Conservation (phyloP, 2,329 filamentous ascomycete genomes). For the Metarhizium album region DNA sequence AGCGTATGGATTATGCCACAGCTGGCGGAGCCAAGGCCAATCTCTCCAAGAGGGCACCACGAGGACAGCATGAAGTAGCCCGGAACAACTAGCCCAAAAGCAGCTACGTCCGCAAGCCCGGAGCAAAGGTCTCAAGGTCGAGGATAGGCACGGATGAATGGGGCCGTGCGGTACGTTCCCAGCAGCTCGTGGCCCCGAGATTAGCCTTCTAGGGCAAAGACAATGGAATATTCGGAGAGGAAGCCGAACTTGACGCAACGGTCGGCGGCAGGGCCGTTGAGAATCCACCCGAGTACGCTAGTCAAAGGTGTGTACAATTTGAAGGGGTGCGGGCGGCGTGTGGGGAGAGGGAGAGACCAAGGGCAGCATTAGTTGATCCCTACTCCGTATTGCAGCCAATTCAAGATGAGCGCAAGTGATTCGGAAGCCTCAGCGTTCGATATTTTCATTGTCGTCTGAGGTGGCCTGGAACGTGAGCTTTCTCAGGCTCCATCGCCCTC, state of each 20-base stretch:
- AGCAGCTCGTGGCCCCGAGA: constrained; percentile 1
- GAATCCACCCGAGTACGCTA: background rate
- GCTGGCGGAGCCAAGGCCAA: background rate
- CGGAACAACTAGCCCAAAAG: background rate
- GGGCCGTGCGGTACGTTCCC: constrained; percentile 3
- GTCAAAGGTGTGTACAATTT: background rate
- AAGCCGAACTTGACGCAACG: constrained; percentile 6
- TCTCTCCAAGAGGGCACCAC: background rate
- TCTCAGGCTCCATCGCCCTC: background rate
- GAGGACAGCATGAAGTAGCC: background rate
- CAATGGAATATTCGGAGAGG: constrained; percentile 2
- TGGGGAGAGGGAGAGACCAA: constrained; percentile 1
- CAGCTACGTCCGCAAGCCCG: background rate
- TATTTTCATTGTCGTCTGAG: background rate
- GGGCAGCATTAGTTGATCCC: background rate
- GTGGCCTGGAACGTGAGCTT: background rate
- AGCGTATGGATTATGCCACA: background rate
- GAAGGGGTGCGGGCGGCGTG: background rate
- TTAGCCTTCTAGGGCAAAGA: background rate
- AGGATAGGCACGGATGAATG: constrained; percentile 5
- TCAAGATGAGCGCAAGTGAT: background rate
- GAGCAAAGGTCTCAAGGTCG: background rate
- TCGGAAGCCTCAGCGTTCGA: background rate
- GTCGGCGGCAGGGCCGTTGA: constrained; percentile 2
- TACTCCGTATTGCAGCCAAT: background rate